Evolutionary conservation across 129 eudicot species (phyloP).

Genomic region (Tagetes erecta): DNA sequence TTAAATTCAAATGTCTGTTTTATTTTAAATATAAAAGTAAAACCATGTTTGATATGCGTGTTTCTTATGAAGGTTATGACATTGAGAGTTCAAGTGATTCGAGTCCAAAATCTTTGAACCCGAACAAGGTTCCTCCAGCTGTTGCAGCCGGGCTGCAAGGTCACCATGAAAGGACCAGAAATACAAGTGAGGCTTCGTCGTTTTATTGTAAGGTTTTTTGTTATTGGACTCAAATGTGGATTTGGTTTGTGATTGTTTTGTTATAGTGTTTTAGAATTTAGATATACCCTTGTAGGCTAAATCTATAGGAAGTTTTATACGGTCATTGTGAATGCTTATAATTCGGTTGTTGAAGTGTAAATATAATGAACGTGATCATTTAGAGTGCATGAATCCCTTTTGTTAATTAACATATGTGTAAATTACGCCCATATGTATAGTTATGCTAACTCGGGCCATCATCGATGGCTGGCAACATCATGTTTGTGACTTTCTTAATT

Average conservation of each 20-base stretch:
- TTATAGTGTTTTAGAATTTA: constrained; percentile 9
- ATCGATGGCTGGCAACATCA: no score
- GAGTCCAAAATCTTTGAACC: constrained; percentile 40
- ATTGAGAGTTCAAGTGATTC: constrained; percentile 35
- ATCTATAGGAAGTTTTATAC: not conserved
- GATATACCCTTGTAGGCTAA: constrained; percentile 8
- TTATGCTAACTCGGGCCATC: no score
- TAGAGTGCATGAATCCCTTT: not conserved
- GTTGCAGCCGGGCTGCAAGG: constrained; percentile 58
- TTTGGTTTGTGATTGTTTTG: constrained; percentile 33
- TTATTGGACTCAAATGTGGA: constrained; percentile 23
- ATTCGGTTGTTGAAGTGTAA: constrained; percentile 12
- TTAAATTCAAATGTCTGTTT: constrained; percentile 3
- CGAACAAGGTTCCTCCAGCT: constrained; percentile 60
- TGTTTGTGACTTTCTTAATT: no score
- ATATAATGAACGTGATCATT: constrained; percentile 8
- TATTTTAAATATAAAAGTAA: not conserved
- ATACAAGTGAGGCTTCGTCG: constrained; percentile 29
- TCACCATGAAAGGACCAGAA: constrained; percentile 25
- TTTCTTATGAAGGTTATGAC: constrained; percentile 64
- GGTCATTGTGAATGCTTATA: not conserved
- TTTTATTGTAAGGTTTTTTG: constrained; percentile 17
- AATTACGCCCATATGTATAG: no score
- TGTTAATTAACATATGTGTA: not conserved
- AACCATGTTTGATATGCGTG: not conserved